Percentiles rank a stretch among this genome's conserved stretches.
These are phyloP conservation scores for Termitomyces titanicus DNA, from an alignment of 768 basidiomycete genomes.

Conservation along the genomic window DNA sequence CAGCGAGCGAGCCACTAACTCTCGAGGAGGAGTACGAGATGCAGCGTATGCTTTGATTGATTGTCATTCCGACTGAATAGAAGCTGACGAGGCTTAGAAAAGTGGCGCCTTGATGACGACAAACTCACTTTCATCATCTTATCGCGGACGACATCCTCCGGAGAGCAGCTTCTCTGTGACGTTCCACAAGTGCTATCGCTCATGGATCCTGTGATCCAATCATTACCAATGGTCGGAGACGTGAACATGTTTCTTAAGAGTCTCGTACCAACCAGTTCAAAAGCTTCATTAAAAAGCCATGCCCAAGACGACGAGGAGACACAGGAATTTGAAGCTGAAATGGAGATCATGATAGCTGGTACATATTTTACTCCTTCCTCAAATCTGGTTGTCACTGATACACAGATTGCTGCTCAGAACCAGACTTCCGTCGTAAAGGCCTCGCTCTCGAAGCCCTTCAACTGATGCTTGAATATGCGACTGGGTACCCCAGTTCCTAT, in stretches of 20 bases:
- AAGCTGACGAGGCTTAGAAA: slow-evolving; percentile 39
- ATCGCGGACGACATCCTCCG: slow-evolving; percentile 30
- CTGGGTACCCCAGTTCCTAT: slow-evolving; percentile 34
- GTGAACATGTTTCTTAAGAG: slow-evolving; percentile 87
- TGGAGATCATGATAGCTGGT: slow-evolving; percentile 94
- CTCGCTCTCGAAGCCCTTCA: slow-evolving; percentile 58
- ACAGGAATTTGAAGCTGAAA: slow-evolving; percentile 66
- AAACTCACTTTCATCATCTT: slow-evolving; percentile 93
- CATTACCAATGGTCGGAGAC: slow-evolving; percentile 79
- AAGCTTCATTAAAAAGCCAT: slow-evolving; percentile 9
- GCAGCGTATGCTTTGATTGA: slow-evolving; percentile 55
- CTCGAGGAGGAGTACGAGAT: slow-evolving; percentile 84
- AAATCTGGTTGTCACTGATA: background rate
- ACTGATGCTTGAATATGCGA: slow-evolving; percentile 67
- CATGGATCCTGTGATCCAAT: slow-evolving; percentile 28
- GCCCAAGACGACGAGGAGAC: slow-evolving; percentile 27
- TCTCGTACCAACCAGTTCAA: slow-evolving; percentile 17
- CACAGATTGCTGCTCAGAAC: slow-evolving; percentile 38
- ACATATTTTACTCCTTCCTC: slow-evolving; percentile 9
- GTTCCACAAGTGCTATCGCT: slow-evolving; percentile 19
- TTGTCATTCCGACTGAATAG: background rate
- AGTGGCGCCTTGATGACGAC: slow-evolving; percentile 85
- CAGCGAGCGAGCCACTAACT: slow-evolving; percentile 81
- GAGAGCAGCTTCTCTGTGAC: slow-evolving; percentile 3
- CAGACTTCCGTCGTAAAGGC: slow-evolving; percentile 65